Base-by-base conservation (phyloP, 169 alveolate genomes). In the Neospora caninum region DNA sequence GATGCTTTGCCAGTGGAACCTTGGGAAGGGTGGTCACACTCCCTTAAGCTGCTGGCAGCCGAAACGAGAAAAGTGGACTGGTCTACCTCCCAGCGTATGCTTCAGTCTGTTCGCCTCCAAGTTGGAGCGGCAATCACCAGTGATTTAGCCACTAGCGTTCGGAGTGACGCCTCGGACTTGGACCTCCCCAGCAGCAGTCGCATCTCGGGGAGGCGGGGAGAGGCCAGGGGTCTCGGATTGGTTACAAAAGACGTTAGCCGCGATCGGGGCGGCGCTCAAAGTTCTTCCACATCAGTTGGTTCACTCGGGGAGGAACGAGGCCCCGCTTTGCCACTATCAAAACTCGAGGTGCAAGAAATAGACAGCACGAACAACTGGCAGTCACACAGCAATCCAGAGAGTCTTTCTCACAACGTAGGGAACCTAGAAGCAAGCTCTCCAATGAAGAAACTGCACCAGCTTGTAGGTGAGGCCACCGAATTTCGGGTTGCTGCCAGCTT, bases 61-160 rank as follows among this genome's bases (percentile, higher is more conserved):
- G 89, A 82, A 41, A 42, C 89, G 18, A 39, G 67, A 20, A 39
- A 36, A 9, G 41, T 82, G 67, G 89, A 82, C 89, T 82, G 89
- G 89, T 1, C 38, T 6, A 42, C 58, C 39, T 13, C 89, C 2
- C 53, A 82, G 54, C 89, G 89, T 6, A 82, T 82, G 89, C 67
- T 82, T 22, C 89, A 82, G 36, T 18, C 89, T 22, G 89, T 82
- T 29, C 89, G 89, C 9, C 64, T 82, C 18, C 89, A 82, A 49
- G 89, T 82, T 36, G 89, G 89, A 29, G 89, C 89, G 38, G 89
- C 89, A 0, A 22, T 82, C 38, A 36, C 67, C 89, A 41, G 89
- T 82, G 89, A 82, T 36, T 31, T 39, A 27, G 89, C 89, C 25
- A 78, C 45, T 7, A 64, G 31, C n/a, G n/a, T 64, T 4, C 73